Evolutionary conservation across 768 basidiomycete species (phyloP).

Genomic region (Suillus fuscotomentosus): DNA sequence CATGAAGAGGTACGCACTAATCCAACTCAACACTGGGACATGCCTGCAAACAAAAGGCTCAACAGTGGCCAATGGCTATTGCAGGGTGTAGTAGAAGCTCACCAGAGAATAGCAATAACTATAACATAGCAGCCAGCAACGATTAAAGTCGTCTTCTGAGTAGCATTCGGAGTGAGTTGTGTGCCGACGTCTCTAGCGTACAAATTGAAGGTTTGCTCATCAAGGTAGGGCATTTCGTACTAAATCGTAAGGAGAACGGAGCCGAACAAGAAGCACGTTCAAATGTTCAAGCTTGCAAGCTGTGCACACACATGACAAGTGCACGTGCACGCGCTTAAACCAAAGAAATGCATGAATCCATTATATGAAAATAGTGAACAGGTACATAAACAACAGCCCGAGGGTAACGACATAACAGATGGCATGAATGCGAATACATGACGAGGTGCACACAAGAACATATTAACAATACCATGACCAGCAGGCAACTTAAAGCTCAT

Average conservation of each 20-base stretch:
- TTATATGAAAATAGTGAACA: conserved; percentile 20
- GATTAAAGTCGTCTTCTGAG: conserved; percentile 75
- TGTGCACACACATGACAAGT: not conserved
- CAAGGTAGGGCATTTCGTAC: conserved; percentile 27
- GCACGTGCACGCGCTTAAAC: conserved; percentile 2
- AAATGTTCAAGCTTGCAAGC: not conserved
- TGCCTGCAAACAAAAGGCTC: conserved; percentile 49
- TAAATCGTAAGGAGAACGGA: conserved; percentile 17
- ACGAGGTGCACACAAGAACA: conserved; percentile 8
- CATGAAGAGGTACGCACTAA: conserved; percentile 53
- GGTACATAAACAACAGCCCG: conserved; percentile 18
- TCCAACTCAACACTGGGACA: conserved; percentile 66
- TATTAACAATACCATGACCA: conserved; percentile 1
- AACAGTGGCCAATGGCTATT: conserved; percentile 2
- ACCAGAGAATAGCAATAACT: conserved; percentile 81
- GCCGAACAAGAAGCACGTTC: not conserved
- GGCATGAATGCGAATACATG: conserved; percentile 5
- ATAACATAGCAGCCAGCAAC: conserved; percentile 76
- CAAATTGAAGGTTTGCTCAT: conserved; percentile 16
- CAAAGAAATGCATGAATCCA: conserved; percentile 12
- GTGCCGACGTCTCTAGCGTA: conserved; percentile 25
- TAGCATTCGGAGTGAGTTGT: conserved; percentile 61
- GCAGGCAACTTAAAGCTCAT: conserved; percentile 39
- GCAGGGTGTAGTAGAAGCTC: conserved; percentile 20
- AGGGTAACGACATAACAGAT: conserved; percentile 8